phyloP scores from a whole-genome alignment of 331 rosid species.

The Phaseolus coccineus region DNA sequence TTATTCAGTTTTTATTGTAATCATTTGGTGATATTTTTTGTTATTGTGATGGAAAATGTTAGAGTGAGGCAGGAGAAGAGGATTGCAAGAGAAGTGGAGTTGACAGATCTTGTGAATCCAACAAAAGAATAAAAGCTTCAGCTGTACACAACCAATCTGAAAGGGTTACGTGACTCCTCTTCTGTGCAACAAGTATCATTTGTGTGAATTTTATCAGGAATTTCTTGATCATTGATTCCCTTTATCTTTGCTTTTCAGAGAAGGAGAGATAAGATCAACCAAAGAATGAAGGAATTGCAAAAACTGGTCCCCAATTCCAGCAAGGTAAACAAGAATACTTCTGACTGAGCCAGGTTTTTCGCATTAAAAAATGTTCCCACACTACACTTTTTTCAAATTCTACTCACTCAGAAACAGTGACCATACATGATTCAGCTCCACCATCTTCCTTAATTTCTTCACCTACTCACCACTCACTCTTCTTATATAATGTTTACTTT shows the following conservation, averaged over 20 bases:
- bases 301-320: constrained; percentile 88
- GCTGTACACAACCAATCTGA: constrained; percentile 80
- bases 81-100: constrained; percentile 50
- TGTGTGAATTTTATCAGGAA: neutral
- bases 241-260: constrained; percentile 52
- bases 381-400: neutral
- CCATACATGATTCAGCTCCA: neutral
- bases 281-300: constrained; percentile 78
- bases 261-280: constrained; percentile 84
- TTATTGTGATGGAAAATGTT: neutral
- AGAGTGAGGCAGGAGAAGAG: constrained; percentile 55
- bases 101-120: constrained; percentile 57
- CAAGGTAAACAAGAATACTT: constrained; percentile 54
- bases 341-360: neutral
- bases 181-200: neutral
- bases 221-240: neutral
- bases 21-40: neutral
- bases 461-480: neutral
- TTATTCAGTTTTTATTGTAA: neutral
- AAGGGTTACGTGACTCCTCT: constrained; percentile 51
- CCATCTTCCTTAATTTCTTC: neutral
- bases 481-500: neutral
- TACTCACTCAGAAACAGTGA: neutral
- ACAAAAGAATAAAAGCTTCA: constrained; percentile 71
- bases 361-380: neutral